Evolutionary conservation across 2,329 filamentous ascomycete genomes (phyloP), one percentile per base, ranked within the genome.

Genomic region (Paradendryphiella salina): DNA sequence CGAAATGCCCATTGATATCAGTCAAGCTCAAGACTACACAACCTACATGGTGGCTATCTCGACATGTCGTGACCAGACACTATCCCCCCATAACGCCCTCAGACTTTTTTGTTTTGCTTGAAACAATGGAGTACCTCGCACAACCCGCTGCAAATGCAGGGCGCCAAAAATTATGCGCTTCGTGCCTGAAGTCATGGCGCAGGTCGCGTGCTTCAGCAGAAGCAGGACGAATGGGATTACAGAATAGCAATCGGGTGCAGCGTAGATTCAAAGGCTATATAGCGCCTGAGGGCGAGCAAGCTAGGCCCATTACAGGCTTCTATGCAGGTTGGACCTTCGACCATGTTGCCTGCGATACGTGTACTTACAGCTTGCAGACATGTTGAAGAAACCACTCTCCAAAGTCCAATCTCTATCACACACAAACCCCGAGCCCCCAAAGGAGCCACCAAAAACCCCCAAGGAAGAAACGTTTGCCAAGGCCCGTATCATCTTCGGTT

Each of bases 401-500:
- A 39, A 64, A 52, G 52, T 59, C 18, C 64, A 71, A 50, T 65
- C 73, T 10, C 56, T 67, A 14, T 66, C 73, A 7, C 57, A 64
- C 15, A 66, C 73, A 5, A 55, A 64, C 1, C 66, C 73, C 4
- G 40, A 68, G 15, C 64, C 69, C 9, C 65, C 68, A 66, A 29
- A 69, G 74, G 39, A 63, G 70, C 14, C 64, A 13, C 75, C 77
- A 2, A 76, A 76, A 46, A 77, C 79, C 2, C 72, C 77, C 14
- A 79, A 79, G 41, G 78, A 84, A 60, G 79, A 83, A 46, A 81
- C 79, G 32, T 78, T 84, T 17, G 77, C 72, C 34, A 81, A 79
- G 65, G 82, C 85, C 45, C 76, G 84, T 36, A 84, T 95, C 64
- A 81, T 96, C 26, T 96, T 99, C 67, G 90, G 91, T 15, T 88